Percentiles rank a stretch among this genome's conserved stretches.
These are phyloP conservation scores for Paraleonurus japonicus DNA, from an alignment of 257 asterid species.

Conservation along the genomic window DNA sequence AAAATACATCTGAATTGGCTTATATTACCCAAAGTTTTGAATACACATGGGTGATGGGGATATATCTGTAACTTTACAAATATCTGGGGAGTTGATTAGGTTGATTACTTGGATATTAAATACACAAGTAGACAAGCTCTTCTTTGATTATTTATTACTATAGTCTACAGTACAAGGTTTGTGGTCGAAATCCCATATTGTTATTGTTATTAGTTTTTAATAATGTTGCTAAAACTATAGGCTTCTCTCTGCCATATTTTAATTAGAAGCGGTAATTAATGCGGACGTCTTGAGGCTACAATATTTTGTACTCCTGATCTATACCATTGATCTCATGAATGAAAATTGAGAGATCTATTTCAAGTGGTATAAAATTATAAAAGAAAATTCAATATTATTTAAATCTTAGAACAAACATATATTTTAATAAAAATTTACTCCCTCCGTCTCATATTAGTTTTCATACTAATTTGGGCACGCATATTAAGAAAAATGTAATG, in stretches of 20 bases:
- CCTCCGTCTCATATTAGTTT: too few relatives aligned
- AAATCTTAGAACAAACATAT: too few relatives aligned
- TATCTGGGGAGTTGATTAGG: slow-evolving; percentile 5
- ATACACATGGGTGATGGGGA: neutral
- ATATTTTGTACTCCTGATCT: too few relatives aligned
- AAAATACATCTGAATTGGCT: neutral
- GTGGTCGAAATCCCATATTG: slow-evolving; percentile 2
- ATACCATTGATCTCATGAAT: too few relatives aligned
- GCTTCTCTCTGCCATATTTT: neutral
- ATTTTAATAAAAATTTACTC: too few relatives aligned
- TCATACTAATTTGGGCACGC: too few relatives aligned
- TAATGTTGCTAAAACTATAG: neutral
- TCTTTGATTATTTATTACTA: neutral
- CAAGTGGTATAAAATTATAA: too few relatives aligned
- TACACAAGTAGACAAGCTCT: neutral
- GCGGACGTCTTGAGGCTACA: neutral
- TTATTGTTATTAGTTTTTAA: neutral
- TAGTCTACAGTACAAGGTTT: too few relatives aligned
- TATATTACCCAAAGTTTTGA: neutral
- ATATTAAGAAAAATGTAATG: too few relatives aligned
- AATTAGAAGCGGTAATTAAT: neutral
- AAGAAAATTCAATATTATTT: too few relatives aligned
- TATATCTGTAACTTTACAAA: neutral
- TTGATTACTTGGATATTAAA: neutral
- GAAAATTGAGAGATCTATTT: too few relatives aligned